Evolutionary conservation across 2,329 filamentous ascomycete species (phyloP), one percentile per base, ranked within the genome.

Genomic region (Aspergillus pseudoglaucus): DNA sequence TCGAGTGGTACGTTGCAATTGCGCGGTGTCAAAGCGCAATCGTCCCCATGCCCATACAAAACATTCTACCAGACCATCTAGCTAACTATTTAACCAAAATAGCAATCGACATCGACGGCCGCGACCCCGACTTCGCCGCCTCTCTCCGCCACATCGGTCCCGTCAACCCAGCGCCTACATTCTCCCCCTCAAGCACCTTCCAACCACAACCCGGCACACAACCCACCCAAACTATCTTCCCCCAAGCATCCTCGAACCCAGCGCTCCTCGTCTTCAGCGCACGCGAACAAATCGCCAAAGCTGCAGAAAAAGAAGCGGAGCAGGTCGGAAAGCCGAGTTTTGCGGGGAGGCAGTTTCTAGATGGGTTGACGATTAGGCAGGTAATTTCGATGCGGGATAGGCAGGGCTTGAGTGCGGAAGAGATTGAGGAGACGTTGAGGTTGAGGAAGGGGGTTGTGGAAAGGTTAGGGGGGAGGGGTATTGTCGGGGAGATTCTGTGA

Each of bases 141-240:
- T 94, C 90, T 54, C 87, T 97, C 53, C 86, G 83, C 58, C 71
- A 68, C 41, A 70, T 84, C 49, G 81, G 80, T 48, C 75, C 79
- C 47, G 80, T 83, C 6, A 75, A 75, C 46, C 78, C 79, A 25
- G 76, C 75, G 50, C 78, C 78, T 2, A 80, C 79, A 22, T 70
- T 75, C 52, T 82, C 79, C 9, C 69, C 74, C 30, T 74, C 76
- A 37, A 82, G 79, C 40, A 73, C 73, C 20, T 79, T 78, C 55
- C 57, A 60, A 23, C 58, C 47, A 12, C 18, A n/a, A 12, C 18
- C 41, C 20, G 14, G 15, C 46, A 30, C 61, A 37, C 47, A 57
- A 55, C 30, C 58, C 50, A 54, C 59, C 45, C 62, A 65, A 50
- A 63, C 68, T 47, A 60, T 71, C 47, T 70, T 72, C 55, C 64